Base-by-base conservation (phyloP, 495 filamentous ascomycete genomes). In the Extremus antarcticus region DNA sequence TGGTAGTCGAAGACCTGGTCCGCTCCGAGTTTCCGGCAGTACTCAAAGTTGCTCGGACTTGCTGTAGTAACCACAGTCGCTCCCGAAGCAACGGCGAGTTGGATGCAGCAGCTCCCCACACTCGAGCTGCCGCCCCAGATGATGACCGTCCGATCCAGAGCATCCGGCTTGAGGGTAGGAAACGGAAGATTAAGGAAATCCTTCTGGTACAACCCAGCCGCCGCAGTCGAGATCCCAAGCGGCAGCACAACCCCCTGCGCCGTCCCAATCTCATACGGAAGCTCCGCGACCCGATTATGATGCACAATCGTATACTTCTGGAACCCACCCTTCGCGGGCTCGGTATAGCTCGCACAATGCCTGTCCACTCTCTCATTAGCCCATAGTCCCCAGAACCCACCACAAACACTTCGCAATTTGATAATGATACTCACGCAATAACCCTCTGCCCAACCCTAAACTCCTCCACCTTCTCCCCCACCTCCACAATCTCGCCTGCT, bases 221-320 rank as follows among this genome's bases (percentile, higher is more conserved):
- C 67, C 11, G 78, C 75, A 1, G 78, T 80, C 0, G 71, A 68
- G 23, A 76, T 55, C 1, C 65, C 66, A 15, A 78, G 65, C 1
- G 77, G 76, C 3, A 80, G 64, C 1, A 78, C 76, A 3, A 61
- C 65, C 10, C 71, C 77, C 15, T 68, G 59, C 7, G 65, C 68
- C 48, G 70, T 75, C 15, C 68, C 48, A 22, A 80, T 59, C 20
- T 55, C 49, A 20, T 68, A 67, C 0, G 78, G 76, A 20, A 82
- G 62, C 23, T 46, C 47, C 0, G 68, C 25, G 3, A 67, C 58
- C 46, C 69, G 40, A 21, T 39, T 19, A 13, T 54, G 38, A 0
- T 35, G 57, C 1, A 57, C 57, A 22, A 60, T 21, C 11, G 45
- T 40, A 19, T 47, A 57, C 32, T 53, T 54, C 43, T 63, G 61